Evolutionary conservation across 2,329 filamentous ascomycete genomes (phyloP).

Genomic region (Clarireedia monteithiana): DNA sequence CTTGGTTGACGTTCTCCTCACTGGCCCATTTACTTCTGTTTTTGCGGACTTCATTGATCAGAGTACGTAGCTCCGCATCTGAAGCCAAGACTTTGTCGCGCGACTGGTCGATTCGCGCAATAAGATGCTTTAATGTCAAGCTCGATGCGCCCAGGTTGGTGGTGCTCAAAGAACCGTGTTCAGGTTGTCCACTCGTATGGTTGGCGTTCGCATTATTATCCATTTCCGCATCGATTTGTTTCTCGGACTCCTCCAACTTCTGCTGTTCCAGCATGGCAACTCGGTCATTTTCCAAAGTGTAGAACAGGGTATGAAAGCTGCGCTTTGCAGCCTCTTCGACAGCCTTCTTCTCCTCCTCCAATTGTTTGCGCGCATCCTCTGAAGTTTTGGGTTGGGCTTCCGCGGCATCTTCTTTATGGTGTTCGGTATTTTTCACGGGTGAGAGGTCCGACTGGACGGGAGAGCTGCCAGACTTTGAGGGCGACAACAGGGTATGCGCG

Average conservation of each 20-base stretch:
- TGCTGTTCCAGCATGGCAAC: conserved; percentile 98
- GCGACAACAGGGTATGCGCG: conserved; percentile 50
- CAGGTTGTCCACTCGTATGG: conserved; percentile 41
- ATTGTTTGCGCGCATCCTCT: conserved; percentile 84
- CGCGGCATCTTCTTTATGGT: conserved; percentile 41
- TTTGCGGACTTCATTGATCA: conserved; percentile 97
- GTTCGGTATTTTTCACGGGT: conserved; percentile 49
- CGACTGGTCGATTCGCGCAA: conserved; percentile 90
- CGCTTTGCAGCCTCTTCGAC: conserved; percentile 83
- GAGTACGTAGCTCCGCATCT: conserved; percentile 80
- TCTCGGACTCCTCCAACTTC: conserved; percentile 90
- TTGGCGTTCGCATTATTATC: conserved; percentile 54
- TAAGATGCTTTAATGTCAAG: conserved; percentile 92
- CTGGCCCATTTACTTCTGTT: conserved; percentile 98
- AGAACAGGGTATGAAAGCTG: conserved; percentile 89
- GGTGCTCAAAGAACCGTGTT: conserved; percentile 84
- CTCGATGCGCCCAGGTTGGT: conserved; percentile 94
- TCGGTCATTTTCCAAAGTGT: conserved; percentile 89
- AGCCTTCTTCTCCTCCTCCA: conserved; percentile 86
- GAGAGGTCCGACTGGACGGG: conserved; percentile 42
- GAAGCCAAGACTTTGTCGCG: conserved; percentile 84
- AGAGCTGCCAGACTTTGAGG: conserved; percentile 62
- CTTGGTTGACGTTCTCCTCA: conserved; percentile 94
- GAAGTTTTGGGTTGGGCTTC: conserved; percentile 58
- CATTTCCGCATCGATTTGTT: conserved; percentile 93